Evolutionary conservation across 768 basidiomycete genomes (phyloP), one percentile per base, ranked within the genome.

Genomic region (Boletus sp.): DNA sequence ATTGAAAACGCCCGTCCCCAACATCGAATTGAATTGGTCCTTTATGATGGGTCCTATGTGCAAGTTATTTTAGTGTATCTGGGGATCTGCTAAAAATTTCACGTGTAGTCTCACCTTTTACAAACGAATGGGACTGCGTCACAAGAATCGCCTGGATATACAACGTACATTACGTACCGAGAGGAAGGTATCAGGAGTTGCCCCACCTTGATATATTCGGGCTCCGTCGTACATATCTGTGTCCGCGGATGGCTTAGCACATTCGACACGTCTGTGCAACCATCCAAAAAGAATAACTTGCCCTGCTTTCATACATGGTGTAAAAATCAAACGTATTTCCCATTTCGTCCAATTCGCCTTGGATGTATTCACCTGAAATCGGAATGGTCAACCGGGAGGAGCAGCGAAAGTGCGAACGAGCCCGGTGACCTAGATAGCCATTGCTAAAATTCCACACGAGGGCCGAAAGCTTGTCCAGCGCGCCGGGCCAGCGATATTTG

Each of bases 371-470:
- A 24, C 24, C 24, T 24, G 3, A 24, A 24, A 3, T 24, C 24
- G 24, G 24, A 24, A 24, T 1, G 24, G 24, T 24, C 24, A 24
- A 24, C 24, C n/a, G 24, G 24, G 24, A 24, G 24, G 24, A 24
- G 24, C 24, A n/a, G n/a, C 15, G 7, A 20, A 58, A 10, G 2
- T 15, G 11, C 11, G 5, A 40, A 24, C 2, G 15, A 30, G 32
- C 15, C 20, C 1, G 55, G 76, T 8, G 56, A 78, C 84, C 81
- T 18, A 76, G 75, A 67, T 85, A 84, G 1, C 83, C 84, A 40
- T 64, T 62, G 4, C 69, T 67, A 52, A 75, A 77, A 32, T 76
- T 73, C 49, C 71, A 59, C 50, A 75, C 67, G 71, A 81, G 66
- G 14, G 32, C 55, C 18, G 60, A 58, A 28, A 83, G 63, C 15